These are phyloP conservation scores for Lablab purpureus DNA, from an alignment of 306 rosid species.

Conservation along the genomic window DNA sequence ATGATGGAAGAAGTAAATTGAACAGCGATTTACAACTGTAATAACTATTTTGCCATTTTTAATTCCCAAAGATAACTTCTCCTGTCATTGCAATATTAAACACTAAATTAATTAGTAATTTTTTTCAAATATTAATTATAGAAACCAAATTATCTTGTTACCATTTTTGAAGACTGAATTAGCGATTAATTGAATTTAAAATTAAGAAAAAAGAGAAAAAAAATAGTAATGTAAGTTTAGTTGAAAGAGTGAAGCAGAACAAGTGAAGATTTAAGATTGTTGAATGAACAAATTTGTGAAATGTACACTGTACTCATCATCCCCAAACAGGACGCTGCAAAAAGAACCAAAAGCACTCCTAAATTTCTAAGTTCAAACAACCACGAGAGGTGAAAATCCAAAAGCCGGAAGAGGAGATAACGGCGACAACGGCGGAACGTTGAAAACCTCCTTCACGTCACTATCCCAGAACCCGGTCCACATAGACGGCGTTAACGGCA, in stretches of 20 bases:
- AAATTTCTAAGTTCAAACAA: slow-evolving; percentile 48
- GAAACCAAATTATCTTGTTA: no score
- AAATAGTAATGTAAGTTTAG: neutral
- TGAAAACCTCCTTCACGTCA: slow-evolving; percentile 65
- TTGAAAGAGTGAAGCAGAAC: neutral
- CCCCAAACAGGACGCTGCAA: neutral
- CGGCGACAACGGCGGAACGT: slow-evolving; percentile 81
- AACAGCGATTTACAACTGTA: no score
- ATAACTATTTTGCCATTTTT: no score
- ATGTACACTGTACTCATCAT: slow-evolving; percentile 20
- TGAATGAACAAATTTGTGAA: slow-evolving; percentile 28
- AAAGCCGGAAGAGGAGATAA: slow-evolving; percentile 70
- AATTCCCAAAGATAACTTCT: no score
- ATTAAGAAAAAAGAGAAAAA: neutral
- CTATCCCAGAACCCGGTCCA: slow-evolving; percentile 75
- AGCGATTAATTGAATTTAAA: neutral
- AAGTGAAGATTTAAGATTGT: neutral
- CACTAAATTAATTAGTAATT: no score
- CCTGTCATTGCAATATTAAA: no score
- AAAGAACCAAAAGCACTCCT: neutral
- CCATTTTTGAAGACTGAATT: no score
- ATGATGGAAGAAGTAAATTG: no score
- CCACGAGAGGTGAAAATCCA: slow-evolving; percentile 72
- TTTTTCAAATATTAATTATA: no score
- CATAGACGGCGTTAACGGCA: slow-evolving; percentile 84